Evolutionary conservation across 176 grass and related monocot genomes (phyloP).

Genomic region (Dactylis glomerata): DNA sequence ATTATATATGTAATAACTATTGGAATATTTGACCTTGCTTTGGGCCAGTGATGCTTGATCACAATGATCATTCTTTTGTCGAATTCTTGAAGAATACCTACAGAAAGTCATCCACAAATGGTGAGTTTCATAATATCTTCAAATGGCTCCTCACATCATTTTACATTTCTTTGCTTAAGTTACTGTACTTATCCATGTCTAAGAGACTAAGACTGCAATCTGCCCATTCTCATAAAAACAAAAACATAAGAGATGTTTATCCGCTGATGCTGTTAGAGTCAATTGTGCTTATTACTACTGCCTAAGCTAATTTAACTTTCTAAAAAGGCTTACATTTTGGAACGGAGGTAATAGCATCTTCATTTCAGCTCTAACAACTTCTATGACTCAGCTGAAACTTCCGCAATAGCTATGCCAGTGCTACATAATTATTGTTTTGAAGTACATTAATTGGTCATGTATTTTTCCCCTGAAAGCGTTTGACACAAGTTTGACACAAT

Average conservation of each 20-base stretch:
- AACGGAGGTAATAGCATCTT: no score
- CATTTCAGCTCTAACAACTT: not conserved
- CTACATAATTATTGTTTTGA: not conserved
- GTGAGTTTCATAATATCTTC: conserved; percentile 29
- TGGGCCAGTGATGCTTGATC: conserved; percentile 58
- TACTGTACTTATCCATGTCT: not conserved
- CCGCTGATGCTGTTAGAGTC: not conserved
- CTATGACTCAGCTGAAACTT: not conserved
- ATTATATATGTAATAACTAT: not conserved
- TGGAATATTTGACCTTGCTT: conserved; percentile 26
- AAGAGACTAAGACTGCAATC: conserved; percentile 1
- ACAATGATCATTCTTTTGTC: conserved; percentile 45
- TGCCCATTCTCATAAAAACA: not conserved
- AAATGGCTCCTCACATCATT: not conserved
- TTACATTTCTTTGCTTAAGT: not conserved
- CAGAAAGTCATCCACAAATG: conserved; percentile 28
- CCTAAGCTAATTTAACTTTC: no score
- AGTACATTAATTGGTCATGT: not conserved
- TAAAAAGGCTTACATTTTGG: no score
- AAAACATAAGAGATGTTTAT: not conserved
- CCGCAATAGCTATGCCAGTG: not conserved
- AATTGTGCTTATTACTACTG: not conserved
- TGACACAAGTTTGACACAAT: not conserved
- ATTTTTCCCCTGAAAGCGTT: not conserved
- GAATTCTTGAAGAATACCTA: conserved; percentile 55